Base-by-base conservation (phyloP, 2,329 filamentous ascomycete genomes). In the Fusarium pseudoanthophilum region DNA sequence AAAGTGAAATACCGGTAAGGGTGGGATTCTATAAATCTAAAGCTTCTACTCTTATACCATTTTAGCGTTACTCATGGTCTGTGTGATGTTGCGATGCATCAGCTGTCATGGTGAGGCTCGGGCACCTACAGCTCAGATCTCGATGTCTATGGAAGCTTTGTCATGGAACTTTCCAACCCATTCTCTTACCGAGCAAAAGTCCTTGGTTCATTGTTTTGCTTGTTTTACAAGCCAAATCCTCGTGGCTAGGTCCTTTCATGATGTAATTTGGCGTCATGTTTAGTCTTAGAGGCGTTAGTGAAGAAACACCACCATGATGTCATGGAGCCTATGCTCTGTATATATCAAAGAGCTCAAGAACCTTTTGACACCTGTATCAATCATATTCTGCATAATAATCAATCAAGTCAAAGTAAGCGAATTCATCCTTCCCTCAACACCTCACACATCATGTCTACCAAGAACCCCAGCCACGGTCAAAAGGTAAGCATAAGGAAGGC, bases 191-290 rank as follows among this genome's bases (percentile, higher is more conserved):
- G 30, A 55, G n/a, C 15, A 21, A 43, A 40, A n/a, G 40, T 37
- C 48, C 21, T 56, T 62, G 34, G n/a, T 60, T 62, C 40, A 20
- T 56, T 60, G 15, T 11, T 64, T 59, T 52, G 51, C 67, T 57
- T 48, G 37, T 28, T 59, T 61, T 24, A 21, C 34, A 37, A 40
- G 57, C 20, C 11, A 60, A 59, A 51, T 36, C 49, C 51, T 60
- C 69, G 43, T 61, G 39, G 37, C 39, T 49, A 60, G 24, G 45
- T 45, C 72, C 65, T 55, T 67, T 46, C 55, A 75, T 74, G 72
- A 74, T 74, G 72, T 75, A 74, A 74, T 74, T 49, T 26, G 59
- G 72, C 73, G 72, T 74, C 72, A 74, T 75, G 65, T 43, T 34
- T 57, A 64, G 37, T 21, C 55, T 53, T 24, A 42, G 49, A 64